These are phyloP conservation scores for Globisporangium ultimum DNA, from an alignment of 352 stramenopile genomes.

Conservation along the genomic window DNA sequence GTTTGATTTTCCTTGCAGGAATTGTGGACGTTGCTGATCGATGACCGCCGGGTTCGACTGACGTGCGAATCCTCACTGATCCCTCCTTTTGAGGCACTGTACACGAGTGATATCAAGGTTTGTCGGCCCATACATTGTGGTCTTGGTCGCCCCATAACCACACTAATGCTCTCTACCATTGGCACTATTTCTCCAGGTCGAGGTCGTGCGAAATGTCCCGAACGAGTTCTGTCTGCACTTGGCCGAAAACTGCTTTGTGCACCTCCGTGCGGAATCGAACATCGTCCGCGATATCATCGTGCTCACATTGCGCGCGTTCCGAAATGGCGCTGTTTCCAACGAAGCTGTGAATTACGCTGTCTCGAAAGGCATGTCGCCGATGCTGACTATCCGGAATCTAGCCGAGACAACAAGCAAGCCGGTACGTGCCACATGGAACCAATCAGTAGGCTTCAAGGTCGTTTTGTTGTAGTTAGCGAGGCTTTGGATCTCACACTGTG, in stretches of 20 bases:
- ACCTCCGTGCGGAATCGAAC: conserved; percentile 72
- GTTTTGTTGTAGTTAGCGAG: conserved; percentile 12
- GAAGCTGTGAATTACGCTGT: conserved; percentile 41
- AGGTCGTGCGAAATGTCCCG: conserved; percentile 46
- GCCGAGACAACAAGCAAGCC: conserved; percentile 36
- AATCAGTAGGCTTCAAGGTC: no score
- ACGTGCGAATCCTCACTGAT: conserved; percentile 82
- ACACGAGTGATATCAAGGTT: conserved; percentile 60
- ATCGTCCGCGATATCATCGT: conserved; percentile 77
- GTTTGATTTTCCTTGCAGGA: conserved; percentile 30
- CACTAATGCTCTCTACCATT: conserved; percentile 7
- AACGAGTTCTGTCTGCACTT: conserved; percentile 73
- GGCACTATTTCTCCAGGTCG: conserved; percentile 28
- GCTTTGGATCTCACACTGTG: no score
- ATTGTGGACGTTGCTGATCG: conserved; percentile 79
- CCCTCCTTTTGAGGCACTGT: conserved; percentile 74
- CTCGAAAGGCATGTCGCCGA: conserved; percentile 51
- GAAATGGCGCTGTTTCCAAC: conserved; percentile 48
- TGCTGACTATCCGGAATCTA: conserved; percentile 67
- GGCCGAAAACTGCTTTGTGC: conserved; percentile 52
- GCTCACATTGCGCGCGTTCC: conserved; percentile 77
- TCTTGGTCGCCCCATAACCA: conserved; percentile 10
- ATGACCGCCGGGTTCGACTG: conserved; percentile 69
- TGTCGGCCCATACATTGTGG: conserved; percentile 7
- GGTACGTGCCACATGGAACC: conserved; percentile 4